Evolutionary conservation across 148 eudicot genomes (phyloP).

Genomic region (Talinum fruticosum): DNA sequence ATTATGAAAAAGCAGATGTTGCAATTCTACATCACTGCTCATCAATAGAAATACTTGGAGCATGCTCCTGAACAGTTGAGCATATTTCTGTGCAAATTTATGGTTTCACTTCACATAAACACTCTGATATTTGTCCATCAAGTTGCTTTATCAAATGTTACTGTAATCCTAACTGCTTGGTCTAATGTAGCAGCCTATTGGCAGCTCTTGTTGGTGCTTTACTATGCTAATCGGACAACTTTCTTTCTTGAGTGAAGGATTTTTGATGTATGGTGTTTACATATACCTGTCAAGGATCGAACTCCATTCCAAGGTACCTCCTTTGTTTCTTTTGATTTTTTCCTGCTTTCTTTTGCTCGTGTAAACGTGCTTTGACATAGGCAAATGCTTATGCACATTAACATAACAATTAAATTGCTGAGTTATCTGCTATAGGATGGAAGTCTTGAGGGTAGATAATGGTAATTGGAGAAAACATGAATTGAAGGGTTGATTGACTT

Average conservation of each 20-base stretch:
- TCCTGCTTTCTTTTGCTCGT: not conserved
- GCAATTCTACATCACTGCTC: not conserved
- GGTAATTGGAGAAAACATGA: not conserved
- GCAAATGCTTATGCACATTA: not conserved
- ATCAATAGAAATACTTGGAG: not conserved
- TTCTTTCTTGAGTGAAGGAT: slow-evolving; percentile 38
- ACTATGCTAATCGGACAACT: slow-evolving; percentile 10
- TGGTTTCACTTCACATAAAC: not conserved
- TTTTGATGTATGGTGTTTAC: slow-evolving; percentile 59
- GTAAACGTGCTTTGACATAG: not conserved
- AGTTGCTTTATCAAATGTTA: not conserved
- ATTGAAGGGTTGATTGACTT: not conserved
- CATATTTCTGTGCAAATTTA: not conserved
- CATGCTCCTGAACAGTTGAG: not conserved
- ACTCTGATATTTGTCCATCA: not conserved
- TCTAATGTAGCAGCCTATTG: not conserved
- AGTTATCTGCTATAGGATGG: not conserved
- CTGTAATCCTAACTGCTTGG: not conserved
- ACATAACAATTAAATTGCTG: not conserved
- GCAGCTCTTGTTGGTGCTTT: slow-evolving; percentile 12
- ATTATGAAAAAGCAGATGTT: not conserved
- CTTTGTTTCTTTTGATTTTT: not conserved
- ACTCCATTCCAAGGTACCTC: slow-evolving; percentile 49
- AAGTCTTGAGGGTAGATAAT: not conserved
- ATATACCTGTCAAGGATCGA: slow-evolving; percentile 51